Percentiles rank a stretch among this genome's conserved stretches.
Evolutionary conservation across 305 asterid genomes (phyloP).

Genomic region (Euphrasia arctica): DNA sequence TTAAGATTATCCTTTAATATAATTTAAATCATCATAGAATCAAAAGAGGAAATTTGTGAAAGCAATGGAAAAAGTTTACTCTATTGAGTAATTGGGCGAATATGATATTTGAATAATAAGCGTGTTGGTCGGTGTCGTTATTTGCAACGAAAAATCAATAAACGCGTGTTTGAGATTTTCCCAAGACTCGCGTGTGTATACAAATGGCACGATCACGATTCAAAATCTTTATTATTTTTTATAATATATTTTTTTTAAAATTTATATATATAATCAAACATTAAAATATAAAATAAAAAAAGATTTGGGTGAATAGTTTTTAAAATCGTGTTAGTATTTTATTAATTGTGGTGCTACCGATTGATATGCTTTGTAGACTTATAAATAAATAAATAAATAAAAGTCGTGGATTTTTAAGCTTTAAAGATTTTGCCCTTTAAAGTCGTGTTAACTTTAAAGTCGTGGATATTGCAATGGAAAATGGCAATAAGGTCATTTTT

Average conservation of each 20-base stretch:
- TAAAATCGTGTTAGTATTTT: background rate
- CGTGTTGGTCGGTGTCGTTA: constrained; percentile 27
- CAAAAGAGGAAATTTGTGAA: too few relatives aligned
- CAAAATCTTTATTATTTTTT: background rate
- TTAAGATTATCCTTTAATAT: too few relatives aligned
- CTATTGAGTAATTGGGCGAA: background rate
- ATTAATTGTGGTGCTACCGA: background rate
- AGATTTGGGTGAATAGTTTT: constrained; percentile 4
- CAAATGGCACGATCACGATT: constrained; percentile 18
- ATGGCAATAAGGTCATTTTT: too few relatives aligned
- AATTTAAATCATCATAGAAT: too few relatives aligned
- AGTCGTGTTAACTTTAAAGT: too few relatives aligned
- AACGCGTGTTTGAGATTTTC: constrained; percentile 22
- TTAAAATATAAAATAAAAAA: background rate
- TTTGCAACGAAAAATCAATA: background rate
- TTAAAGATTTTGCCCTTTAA: background rate
- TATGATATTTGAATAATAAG: constrained; percentile 8
- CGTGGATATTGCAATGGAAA: too few relatives aligned
- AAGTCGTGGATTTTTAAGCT: background rate
- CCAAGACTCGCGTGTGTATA: constrained; percentile 12
- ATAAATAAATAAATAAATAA: background rate
- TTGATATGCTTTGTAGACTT: constrained; percentile 7
- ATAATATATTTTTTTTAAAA: background rate
- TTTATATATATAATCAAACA: too few relatives aligned
- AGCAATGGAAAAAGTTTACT: too few relatives aligned